These are phyloP conservation scores for Clitopilus hobsonii DNA, from an alignment of 768 basidiomycete genomes.

Conservation along the genomic window DNA sequence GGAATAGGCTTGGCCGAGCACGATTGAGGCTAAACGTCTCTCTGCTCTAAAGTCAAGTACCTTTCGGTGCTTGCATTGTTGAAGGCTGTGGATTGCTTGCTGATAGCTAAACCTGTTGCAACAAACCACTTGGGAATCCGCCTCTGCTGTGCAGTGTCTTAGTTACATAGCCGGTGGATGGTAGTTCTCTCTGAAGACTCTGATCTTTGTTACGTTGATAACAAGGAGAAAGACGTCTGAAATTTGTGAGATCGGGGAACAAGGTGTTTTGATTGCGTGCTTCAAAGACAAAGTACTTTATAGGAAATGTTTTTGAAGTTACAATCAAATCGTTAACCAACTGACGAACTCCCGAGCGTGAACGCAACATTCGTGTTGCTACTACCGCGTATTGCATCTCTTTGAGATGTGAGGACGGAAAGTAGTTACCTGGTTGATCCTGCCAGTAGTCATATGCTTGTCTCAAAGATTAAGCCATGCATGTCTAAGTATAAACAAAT, in stretches of 20 bases:
- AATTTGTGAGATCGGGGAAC: slow-evolving; percentile 43
- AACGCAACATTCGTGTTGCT: slow-evolving; percentile 13
- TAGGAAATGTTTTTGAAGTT: slow-evolving; percentile 9
- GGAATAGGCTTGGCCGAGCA: slow-evolving; percentile 23
- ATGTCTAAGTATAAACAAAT: slow-evolving; percentile 74
- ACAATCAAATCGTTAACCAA: slow-evolving; percentile 18
- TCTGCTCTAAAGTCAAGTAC: slow-evolving; percentile 21
- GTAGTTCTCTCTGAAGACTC: slow-evolving; percentile 33
- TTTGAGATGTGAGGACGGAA: slow-evolving; percentile 18
- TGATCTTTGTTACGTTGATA: slow-evolving; percentile 25
- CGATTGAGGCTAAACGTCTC: slow-evolving; percentile 5
- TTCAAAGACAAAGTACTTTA: slow-evolving; percentile 4
- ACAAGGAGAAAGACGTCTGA: slow-evolving; percentile 25
- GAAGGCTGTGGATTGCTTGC: slow-evolving; percentile 35
- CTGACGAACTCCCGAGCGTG: slow-evolving; percentile 20
- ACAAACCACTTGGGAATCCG: slow-evolving; percentile 30
- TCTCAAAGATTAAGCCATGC: slow-evolving; percentile 83
- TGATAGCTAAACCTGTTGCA: slow-evolving; percentile 34
- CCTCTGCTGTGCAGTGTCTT: slow-evolving; percentile 22
- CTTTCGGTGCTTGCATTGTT: slow-evolving; percentile 22
- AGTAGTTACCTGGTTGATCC: slow-evolving; percentile 82
- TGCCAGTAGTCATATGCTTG: slow-evolving; percentile 84
- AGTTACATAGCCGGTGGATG: slow-evolving; percentile 22
- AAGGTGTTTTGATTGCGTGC: slow-evolving; percentile 30
- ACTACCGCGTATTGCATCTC: slow-evolving; percentile 5